Conservation (phyloP, 306 rosid species). For the Mimosa bimucronata region DNA sequence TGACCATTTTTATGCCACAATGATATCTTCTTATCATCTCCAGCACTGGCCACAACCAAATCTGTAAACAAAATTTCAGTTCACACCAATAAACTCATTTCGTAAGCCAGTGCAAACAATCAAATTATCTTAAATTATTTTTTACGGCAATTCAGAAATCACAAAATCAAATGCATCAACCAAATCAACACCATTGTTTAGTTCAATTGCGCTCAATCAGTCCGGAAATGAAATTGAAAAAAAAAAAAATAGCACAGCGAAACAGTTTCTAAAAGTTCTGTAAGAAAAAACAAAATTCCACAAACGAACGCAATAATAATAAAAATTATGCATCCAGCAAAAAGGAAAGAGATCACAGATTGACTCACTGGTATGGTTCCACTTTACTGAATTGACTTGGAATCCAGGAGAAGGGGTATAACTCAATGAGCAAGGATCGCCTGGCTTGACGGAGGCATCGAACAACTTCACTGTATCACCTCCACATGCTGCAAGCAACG, state of each 20-base stretch:
- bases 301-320: conserved; percentile 31
- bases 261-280: background rate
- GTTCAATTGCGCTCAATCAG: background rate
- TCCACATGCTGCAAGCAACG: conserved; percentile 85
- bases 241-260: background rate
- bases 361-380: conserved; percentile 96
- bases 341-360: conserved; percentile 4
- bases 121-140: background rate
- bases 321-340: background rate
- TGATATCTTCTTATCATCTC: conserved; percentile 94
- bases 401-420: conserved; percentile 82
- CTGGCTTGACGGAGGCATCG: conserved; percentile 79
- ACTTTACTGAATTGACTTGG: conserved; percentile 86
- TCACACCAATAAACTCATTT: background rate
- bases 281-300: background rate
- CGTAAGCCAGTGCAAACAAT: background rate
- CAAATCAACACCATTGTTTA: conserved; percentile 14
- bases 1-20: conserved; percentile 90
- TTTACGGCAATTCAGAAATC: background rate
- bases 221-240: background rate
- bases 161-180: background rate
- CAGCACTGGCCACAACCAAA: conserved; percentile 97
- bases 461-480: conserved; percentile 94
- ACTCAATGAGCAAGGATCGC: conserved; percentile 88
- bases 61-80: conserved; percentile 50